Base-by-base conservation (phyloP, 148 eudicot genomes). In the Chenopodium berlandieri region DNA sequence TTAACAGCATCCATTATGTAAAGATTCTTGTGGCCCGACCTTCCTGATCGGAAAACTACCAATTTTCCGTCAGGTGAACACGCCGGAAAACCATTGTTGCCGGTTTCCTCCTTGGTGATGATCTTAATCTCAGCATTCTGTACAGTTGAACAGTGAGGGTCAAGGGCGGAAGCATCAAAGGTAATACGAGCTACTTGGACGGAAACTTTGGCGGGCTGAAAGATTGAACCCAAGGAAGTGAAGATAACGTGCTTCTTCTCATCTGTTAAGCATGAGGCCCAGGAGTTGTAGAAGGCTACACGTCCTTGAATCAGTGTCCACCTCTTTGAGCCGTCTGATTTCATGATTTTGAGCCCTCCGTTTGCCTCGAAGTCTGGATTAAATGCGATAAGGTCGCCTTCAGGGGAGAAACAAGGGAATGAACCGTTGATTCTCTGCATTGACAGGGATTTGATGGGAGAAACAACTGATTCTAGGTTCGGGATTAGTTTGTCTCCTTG, bases 1-100 rank as follows among this genome's bases (percentile, higher is more conserved):
- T 88, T 68, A 3, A 81, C 84, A 2, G 97, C 89, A 75, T 94
- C 98, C 9, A 90, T 69, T 66, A 91, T 82, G 87, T 90, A 93
- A 54, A 95, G 82, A 66, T 95, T 95, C 83, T 95, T 95, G 75
- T 91, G 82, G 0, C 97, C 98, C 0, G 94, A 83, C 11, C 98
- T 91, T 12, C 98, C 94, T 3, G 98, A 95, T 5, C 98, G 83
- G 80, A 95, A 91, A 7, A 95, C 95, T 1, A 95, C 30, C 3
- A 23, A 84, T 52, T 88, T 93, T 2, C 97, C 98, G 64, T 95
- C 96, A 13, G 98, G 97, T 0, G 98, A 95, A 87, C 90, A 88
- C 4, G 98, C 87, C 2, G 98, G 92, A 69, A 95, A 93, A 0
- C 88, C 97, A 71, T 95, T 95, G 46, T 95, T 95, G 10, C 95